Evolutionary conservation across 371 early-diverging fungal species (phyloP).

Genomic region (Lichtheimia hyalospora): DNA sequence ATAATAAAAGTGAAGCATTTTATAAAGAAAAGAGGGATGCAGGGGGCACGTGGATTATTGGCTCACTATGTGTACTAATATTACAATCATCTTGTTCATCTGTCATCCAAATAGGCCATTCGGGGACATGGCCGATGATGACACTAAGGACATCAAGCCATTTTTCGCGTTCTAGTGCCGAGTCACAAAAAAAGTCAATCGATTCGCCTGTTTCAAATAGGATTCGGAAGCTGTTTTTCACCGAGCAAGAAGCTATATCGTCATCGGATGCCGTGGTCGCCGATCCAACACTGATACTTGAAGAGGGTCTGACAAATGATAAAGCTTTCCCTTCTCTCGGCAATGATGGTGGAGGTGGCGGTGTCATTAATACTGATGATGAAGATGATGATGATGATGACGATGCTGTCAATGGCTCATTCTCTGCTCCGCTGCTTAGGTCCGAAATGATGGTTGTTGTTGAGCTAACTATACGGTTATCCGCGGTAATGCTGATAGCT

Average conservation of each 20-base stretch:
- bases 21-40: too few species aligned
- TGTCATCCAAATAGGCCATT: conserved; percentile 23
- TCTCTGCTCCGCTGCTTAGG: too few species aligned
- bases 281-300: conserved; percentile 1
- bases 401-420: too few species aligned
- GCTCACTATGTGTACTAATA: too few species aligned
- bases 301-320: not conserved
- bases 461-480: conserved; percentile 14
- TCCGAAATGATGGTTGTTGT: not conserved
- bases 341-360: not conserved
- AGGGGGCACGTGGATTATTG: too few species aligned
- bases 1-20: too few species aligned
- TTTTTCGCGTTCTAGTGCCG: conserved; percentile 17
- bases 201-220: conserved; percentile 25
- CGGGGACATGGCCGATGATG: conserved; percentile 17
- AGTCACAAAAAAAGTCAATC: conserved; percentile 35
- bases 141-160: conserved; percentile 30
- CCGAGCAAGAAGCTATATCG: conserved; percentile 13
- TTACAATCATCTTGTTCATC: conserved; percentile 3
- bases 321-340: not conserved
- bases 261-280: conserved; percentile 5
- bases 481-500: conserved; percentile 18
- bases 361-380: not conserved
- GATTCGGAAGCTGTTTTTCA: conserved; percentile 29
- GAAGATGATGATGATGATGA: conserved; percentile 11